Percentiles rank a stretch among this genome's conserved stretches.
Evolutionary conservation across 176 grass and related monocot genomes (phyloP).

Genomic region (bread wheat (Triticum aestivum)): IWGSC_CS_RefSeq_v2.1 NC_057811.1:149605883-149606382

Average conservation of each 20-base stretch:
- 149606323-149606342: background rate
- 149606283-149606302: background rate
- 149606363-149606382: background rate
- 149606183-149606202: slow-evolving; percentile 79
- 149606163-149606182: slow-evolving; percentile 95
- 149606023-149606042: slow-evolving; percentile 80
- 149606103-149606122: slow-evolving; percentile 84
- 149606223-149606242: background rate
- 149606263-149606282: background rate
- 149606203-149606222: slow-evolving; percentile 60
- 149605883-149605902: background rate
- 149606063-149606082: slow-evolving; percentile 1
- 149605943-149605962: slow-evolving; percentile 89
- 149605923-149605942: slow-evolving; percentile 80
- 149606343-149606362: background rate
- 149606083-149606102: slow-evolving; percentile 21
- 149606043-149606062: slow-evolving; percentile 26
- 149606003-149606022: slow-evolving; percentile 92
- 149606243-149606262: background rate
- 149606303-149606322: background rate
- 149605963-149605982: slow-evolving; percentile 79
- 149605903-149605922: background rate
- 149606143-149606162: slow-evolving; percentile 86
- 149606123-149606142: slow-evolving; percentile 98
- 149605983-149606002: slow-evolving; percentile 96